A percentile compares a stretch with the other conserved stretches of the same genome.
phyloP scores from a whole-genome alignment of 768 basidiomycete species.

The Termitomyces sp. region DNA sequence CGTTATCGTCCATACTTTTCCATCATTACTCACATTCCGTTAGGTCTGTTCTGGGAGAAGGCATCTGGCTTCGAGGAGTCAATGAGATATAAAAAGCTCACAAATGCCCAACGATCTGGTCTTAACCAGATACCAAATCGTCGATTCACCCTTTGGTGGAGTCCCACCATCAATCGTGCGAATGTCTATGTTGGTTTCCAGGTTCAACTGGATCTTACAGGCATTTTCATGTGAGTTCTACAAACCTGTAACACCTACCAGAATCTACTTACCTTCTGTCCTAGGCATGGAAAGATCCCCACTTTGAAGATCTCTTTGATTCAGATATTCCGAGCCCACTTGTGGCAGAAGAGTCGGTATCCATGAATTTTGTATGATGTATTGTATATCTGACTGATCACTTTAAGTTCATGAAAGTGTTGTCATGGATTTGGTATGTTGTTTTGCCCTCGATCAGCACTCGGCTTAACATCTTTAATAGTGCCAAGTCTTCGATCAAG shows the following conservation, averaged over 20 bases:
- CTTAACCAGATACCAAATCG: constrained; percentile 97
- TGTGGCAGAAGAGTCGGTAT: constrained; percentile 97
- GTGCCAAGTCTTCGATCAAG: constrained; percentile 99
- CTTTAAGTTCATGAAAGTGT: constrained; percentile 79
- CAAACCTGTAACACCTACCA: neutral
- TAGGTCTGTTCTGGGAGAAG: constrained; percentile 96
- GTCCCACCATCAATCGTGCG: constrained; percentile 97
- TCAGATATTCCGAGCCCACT: constrained; percentile 99
- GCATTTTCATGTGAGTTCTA: constrained; percentile 76
- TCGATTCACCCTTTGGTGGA: constrained; percentile 99
- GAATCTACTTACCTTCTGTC: neutral
- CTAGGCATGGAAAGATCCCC: constrained; percentile 95
- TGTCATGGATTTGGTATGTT: constrained; percentile 78
- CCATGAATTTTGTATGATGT: constrained; percentile 18
- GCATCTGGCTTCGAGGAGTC: constrained; percentile 96
- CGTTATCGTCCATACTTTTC: constrained; percentile 9
- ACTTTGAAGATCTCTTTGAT: constrained; percentile 98
- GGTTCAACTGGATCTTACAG: constrained; percentile 96
- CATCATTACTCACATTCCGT: constrained; percentile 1
- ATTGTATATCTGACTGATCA: constrained; percentile 2
- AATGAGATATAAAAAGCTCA: constrained; percentile 94
- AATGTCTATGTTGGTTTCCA: constrained; percentile 99
- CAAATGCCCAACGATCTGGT: constrained; percentile 98
- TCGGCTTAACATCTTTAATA: constrained; percentile 16
- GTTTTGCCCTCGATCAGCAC: neutral